Percentiles rank a stretch among this genome's conserved stretches.
These are phyloP conservation scores for Sporothrix curviconia DNA, from an alignment of 2,329 filamentous ascomycete genomes.

Conservation along the genomic window DNA sequence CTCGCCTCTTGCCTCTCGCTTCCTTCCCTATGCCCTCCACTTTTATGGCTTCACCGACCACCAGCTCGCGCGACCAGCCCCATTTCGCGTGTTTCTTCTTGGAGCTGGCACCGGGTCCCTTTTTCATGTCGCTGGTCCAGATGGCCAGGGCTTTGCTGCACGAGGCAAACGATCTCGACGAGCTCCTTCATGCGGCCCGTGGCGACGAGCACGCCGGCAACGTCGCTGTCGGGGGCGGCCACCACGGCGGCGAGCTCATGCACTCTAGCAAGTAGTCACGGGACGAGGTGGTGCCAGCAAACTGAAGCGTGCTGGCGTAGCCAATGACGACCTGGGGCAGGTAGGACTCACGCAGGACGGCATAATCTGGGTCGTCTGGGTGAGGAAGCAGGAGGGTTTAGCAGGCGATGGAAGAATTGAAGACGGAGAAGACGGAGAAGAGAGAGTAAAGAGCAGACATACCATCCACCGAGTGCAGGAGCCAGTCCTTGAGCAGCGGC, in stretches of 20 bases:
- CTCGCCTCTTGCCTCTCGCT: neutral
- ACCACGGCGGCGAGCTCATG: slow-evolving; percentile 75
- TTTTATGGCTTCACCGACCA: slow-evolving; percentile 48
- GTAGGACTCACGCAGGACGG: slow-evolving; percentile 65
- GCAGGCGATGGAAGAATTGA: neutral
- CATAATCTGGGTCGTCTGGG: slow-evolving; percentile 53
- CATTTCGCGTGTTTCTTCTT: slow-evolving; percentile 56
- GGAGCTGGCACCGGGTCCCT: slow-evolving; percentile 39
- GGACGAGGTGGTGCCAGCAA: slow-evolving; percentile 65
- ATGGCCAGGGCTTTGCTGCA: slow-evolving; percentile 66
- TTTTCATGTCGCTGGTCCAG: slow-evolving; percentile 46
- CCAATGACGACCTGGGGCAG: slow-evolving; percentile 80
- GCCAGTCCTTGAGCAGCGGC: slow-evolving; percentile 59
- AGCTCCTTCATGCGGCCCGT: slow-evolving; percentile 67
- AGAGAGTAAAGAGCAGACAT: slow-evolving; percentile 22
- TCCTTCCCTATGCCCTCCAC: neutral
- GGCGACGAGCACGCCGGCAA: slow-evolving; percentile 58
- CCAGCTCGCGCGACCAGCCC: slow-evolving; percentile 58
- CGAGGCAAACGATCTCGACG: slow-evolving; percentile 66
- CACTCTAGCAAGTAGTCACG: slow-evolving; percentile 73
- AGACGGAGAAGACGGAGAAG: neutral
- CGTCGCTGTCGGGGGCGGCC: slow-evolving; percentile 61
- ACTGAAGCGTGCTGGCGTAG: slow-evolving; percentile 75
- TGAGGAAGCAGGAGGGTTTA: no score
- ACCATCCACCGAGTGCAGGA: slow-evolving; percentile 51